Conservation (phyloP, 225 moss, liverwort and hornwort species). For the Antitrichia curtipendula region DNA sequence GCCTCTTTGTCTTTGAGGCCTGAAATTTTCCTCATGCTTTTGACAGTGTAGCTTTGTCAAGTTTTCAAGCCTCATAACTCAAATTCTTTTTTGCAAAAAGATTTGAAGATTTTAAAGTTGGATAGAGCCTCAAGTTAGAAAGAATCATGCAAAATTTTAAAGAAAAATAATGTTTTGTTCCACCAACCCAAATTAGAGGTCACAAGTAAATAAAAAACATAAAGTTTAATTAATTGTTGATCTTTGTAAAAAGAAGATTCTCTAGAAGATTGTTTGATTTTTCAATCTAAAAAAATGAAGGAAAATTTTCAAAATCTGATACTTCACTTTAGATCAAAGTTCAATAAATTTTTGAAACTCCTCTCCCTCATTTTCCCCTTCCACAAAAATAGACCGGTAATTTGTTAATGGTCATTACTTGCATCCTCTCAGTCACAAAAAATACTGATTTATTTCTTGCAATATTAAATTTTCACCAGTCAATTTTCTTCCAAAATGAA, state of each 20-base stretch:
- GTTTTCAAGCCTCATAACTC: background rate
- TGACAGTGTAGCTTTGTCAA: background rate
- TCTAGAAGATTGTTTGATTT: background rate
- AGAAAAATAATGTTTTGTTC: fast-evolving
- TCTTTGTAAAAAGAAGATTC: background rate
- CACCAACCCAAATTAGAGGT: too few species aligned
- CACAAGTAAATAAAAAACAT: too few species aligned
- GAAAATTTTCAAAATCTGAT: background rate
- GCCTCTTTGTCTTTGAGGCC: too few species aligned
- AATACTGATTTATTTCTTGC: fast-evolving
- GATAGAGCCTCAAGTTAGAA: background rate
- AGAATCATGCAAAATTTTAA: background rate
- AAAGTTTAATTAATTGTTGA: fast-evolving
- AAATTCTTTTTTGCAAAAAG: background rate
- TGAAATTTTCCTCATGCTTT: too few species aligned
- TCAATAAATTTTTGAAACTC: background rate
- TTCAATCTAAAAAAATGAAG: background rate
- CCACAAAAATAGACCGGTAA: fast-evolving
- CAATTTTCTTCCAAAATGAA: background rate
- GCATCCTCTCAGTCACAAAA: background rate
- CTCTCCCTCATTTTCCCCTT: background rate
- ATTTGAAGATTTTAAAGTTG: background rate
- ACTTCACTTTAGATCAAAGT: background rate
- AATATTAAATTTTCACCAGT: background rate
- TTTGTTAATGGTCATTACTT: background rate